Evolutionary conservation across 2,329 filamentous ascomycete species (phyloP), one percentile per base, ranked within the genome.

Genomic region (Aspergillus calidoustus): DNA sequence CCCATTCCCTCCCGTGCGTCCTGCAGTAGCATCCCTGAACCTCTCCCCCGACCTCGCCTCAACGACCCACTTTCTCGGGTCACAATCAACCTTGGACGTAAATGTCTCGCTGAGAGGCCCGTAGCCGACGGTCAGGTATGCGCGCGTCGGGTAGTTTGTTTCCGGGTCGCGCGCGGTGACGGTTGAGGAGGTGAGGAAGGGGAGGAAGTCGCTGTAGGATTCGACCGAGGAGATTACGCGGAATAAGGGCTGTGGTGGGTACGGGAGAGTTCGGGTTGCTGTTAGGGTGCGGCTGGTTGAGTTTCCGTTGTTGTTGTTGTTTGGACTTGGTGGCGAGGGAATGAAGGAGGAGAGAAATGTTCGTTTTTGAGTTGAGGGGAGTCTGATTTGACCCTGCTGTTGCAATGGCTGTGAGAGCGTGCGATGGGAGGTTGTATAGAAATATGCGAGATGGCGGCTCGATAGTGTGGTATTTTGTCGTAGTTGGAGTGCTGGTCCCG

Each of bases 161-260:
- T 50, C 62, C 6, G 62, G 79, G 7, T 91, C 89, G 85, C 90
- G 92, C 61, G 84, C 82, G 1, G 92, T 97, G 46, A 98, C 92
- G 63, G 83, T 85, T 43, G 91, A 93, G 50, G 82, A 83, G 48
- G 87, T 85, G 80, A 94, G 96, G 84, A 96, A 97, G 11, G 95
- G 95, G n/a, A 99, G 87, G 83, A 98, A 99, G 67, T 82, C 76
- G 43, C 85, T 82, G 85, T 99, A 99, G 65, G 87, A 87, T 76
- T 92, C 87, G 66, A 99, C 88, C 77, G 97, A 92, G 79, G 93
- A 88, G 76, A 99, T 93, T 58, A 97, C 85, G 68, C 84, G 83
- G 86, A 95, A 99, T 69, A 99, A 88, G 1, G 87, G 82, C 4
- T 78, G 71, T 34, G 87, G 82, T 0, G 88, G 80, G 82, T 96